A percentile compares a stretch with the other conserved stretches of the same genome.
phyloP scores from a whole-genome alignment of 331 rosid genomes.

The Quercus phellos region DNA sequence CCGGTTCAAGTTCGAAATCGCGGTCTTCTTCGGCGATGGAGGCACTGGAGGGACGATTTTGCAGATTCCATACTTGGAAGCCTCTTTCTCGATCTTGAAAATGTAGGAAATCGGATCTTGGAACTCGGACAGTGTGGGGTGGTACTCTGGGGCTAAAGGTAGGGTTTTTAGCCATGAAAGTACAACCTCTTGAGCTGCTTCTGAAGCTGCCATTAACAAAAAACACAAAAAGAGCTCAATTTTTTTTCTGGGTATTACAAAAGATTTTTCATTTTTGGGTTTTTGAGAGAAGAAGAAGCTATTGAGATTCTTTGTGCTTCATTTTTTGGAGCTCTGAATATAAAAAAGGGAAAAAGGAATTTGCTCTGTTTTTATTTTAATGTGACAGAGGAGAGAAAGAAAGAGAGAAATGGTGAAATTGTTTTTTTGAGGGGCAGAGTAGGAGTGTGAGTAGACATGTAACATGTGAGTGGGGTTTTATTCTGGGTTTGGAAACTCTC shows the following conservation, averaged over 20 bases:
- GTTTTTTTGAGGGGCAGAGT: constrained; percentile 21
- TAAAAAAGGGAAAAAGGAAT: background rate
- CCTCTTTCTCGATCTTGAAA: constrained; percentile 95
- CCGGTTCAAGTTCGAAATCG: constrained; percentile 64
- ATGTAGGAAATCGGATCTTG: constrained; percentile 96
- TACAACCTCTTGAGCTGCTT: constrained; percentile 59
- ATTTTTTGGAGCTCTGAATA: background rate
- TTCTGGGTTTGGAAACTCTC: constrained; percentile 27
- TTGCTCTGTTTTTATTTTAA: constrained; percentile 50
- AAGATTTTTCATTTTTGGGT: too few relatives aligned
- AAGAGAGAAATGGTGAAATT: constrained; percentile 21
- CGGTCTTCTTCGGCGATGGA: constrained; percentile 66
- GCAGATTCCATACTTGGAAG: constrained; percentile 87
- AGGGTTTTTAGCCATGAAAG: constrained; percentile 77
- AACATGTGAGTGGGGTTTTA: constrained; percentile 45
- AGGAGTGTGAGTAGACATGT: constrained; percentile 20
- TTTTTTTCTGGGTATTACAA: too few relatives aligned
- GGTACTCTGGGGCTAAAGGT: constrained; percentile 81
- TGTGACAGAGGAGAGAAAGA: constrained; percentile 32
- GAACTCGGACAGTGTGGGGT: constrained; percentile 71
- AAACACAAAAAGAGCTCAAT: too few relatives aligned
- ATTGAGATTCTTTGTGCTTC: constrained; percentile 36
- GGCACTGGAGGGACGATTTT: constrained; percentile 88
- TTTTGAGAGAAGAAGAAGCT: background rate
- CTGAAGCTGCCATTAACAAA: constrained; percentile 42